phyloP scores from a whole-genome alignment of 2,329 filamentous ascomycete genomes.

The Trichoderma sp. region DNA sequence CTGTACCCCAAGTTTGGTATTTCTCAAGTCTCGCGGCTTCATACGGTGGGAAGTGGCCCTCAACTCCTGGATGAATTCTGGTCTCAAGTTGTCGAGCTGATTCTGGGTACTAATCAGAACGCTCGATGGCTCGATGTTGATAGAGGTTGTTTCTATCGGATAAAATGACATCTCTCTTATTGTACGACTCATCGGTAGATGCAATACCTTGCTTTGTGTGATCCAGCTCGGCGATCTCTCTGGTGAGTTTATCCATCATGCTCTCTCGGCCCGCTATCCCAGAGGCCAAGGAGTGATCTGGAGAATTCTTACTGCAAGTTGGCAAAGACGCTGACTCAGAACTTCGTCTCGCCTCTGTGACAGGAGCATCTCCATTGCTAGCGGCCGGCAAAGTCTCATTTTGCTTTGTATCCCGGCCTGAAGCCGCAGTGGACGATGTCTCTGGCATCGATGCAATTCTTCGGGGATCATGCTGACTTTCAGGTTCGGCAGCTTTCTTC shows the following conservation, averaged over 20 bases:
- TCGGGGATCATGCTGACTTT: background rate
- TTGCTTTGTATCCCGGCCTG: background rate
- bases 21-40: background rate
- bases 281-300: background rate
- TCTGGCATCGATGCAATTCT: constrained; percentile 9
- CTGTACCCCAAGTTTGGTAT: background rate
- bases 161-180: background rate
- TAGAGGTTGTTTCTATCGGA: background rate
- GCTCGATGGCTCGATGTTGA: constrained; percentile 6
- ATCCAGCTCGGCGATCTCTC: background rate
- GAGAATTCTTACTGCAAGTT: background rate
- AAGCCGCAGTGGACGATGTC: background rate
- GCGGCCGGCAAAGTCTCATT: background rate
- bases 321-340: background rate
- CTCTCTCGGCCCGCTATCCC: background rate
- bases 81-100: background rate
- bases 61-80: background rate
- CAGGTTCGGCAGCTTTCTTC: background rate
- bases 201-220: background rate
- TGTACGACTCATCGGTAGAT: background rate
- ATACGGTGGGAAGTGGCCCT: background rate
- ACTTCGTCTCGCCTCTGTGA: background rate
- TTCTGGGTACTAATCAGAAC: constrained; percentile 24
- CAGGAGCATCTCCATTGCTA: background rate
- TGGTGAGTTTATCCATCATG: background rate